Percentiles rank a stretch among this genome's conserved stretches.
phyloP scores from a whole-genome alignment of 2,329 filamentous ascomycete species.

The Thermothelomyces thermophilus region DNA sequence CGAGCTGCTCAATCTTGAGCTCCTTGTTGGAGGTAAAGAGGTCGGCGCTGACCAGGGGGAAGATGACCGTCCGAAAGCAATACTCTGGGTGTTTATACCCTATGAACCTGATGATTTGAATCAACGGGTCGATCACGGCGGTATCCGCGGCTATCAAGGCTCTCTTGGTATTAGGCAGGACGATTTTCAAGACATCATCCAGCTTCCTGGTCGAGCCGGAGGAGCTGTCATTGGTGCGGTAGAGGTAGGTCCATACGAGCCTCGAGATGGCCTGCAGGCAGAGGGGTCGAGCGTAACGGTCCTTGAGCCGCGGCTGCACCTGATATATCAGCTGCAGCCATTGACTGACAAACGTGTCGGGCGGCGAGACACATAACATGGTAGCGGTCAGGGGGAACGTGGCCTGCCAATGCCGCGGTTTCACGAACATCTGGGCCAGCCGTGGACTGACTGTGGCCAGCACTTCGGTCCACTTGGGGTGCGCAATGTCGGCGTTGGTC shows the following conservation, averaged over 20 bases:
- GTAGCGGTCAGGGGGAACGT: constrained; percentile 85
- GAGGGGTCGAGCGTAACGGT: constrained; percentile 68
- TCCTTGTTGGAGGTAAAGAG: constrained; percentile 72
- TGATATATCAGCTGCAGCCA: constrained; percentile 79
- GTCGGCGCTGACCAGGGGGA: constrained; percentile 88
- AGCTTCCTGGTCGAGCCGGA: constrained; percentile 68
- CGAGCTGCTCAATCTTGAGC: constrained; percentile 81
- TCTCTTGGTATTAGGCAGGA: constrained; percentile 73
- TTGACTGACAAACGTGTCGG: constrained; percentile 74
- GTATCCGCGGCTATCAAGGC: constrained; percentile 77
- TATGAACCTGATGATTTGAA: constrained; percentile 90
- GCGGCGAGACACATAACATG: constrained; percentile 79
- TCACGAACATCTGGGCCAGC: constrained; percentile 76
- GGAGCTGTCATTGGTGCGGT: constrained; percentile 67
- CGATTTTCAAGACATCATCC: constrained; percentile 80
- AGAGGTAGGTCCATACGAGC: constrained; percentile 90
- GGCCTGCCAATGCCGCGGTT: constrained; percentile 85
- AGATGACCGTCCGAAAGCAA: constrained; percentile 89
- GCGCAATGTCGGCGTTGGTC: constrained; percentile 65
- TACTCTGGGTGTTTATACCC: constrained; percentile 91
- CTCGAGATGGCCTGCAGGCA: constrained; percentile 86
- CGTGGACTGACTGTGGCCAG: constrained; percentile 71
- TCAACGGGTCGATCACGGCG: constrained; percentile 78
- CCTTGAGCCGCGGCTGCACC: constrained; percentile 75
- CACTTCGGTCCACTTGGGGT: constrained; percentile 82